Evolutionary conservation across 257 asterid species (phyloP).

Genomic region (Verbascum thapsus): DNA sequence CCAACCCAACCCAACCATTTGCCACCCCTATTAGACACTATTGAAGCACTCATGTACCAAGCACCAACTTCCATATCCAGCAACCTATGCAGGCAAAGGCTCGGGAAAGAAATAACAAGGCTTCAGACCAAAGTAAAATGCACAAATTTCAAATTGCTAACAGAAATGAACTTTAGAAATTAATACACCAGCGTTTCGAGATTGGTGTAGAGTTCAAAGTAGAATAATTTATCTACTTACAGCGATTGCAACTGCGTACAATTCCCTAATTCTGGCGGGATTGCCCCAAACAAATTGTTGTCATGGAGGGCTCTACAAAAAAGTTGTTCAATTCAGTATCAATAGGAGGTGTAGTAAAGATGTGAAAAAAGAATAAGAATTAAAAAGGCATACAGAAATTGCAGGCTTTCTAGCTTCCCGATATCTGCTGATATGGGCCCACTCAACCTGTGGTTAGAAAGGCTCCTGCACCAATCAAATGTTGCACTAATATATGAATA

Average conservation of each 20-base stretch:
- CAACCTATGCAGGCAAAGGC: conserved; percentile 14
- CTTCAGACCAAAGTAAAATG: conserved; percentile 15
- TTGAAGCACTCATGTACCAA: neutral
- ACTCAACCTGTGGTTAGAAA: conserved; percentile 83
- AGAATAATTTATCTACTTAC: conserved; percentile 54
- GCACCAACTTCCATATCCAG: conserved; percentile 3
- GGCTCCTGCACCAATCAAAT: conserved; percentile 66
- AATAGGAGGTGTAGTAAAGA: conserved; percentile 22
- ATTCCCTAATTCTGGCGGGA: conserved; percentile 90
- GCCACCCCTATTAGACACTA: no score
- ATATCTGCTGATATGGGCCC: conserved; percentile 85
- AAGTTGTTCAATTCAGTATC: conserved; percentile 36
- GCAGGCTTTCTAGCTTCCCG: conserved; percentile 82
- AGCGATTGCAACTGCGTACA: conserved; percentile 77
- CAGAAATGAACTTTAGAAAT: conserved; percentile 8
- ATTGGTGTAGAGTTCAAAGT: conserved; percentile 22
- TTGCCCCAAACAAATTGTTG: conserved; percentile 82
- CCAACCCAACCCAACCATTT: no score
- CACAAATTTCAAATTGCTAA: neutral
- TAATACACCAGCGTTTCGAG: conserved; percentile 19
- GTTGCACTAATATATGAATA: conserved; percentile 25
- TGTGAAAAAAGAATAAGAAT: conserved; percentile 26
- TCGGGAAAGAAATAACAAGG: conserved; percentile 6
- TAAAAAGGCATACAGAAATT: conserved; percentile 67
- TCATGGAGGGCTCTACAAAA: conserved; percentile 78